phyloP scores from a whole-genome alignment of 129 eudicot genomes.

The Erigeron canadensis region DNA sequence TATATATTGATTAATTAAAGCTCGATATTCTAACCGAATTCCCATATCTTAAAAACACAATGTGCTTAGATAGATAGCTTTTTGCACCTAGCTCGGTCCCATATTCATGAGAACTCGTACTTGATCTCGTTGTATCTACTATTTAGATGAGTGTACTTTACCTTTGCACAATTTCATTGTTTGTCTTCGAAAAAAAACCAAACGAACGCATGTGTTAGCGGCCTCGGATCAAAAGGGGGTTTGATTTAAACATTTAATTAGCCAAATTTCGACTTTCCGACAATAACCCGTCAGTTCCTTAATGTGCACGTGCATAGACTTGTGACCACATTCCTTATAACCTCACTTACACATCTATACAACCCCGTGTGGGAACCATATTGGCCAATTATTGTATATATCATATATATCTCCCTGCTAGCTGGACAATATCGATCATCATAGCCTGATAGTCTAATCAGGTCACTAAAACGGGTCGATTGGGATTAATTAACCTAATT shows the following conservation, averaged over 20 bases:
- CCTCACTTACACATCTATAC: background rate
- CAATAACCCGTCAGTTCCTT: slow-evolving; percentile 15
- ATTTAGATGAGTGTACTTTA: no score
- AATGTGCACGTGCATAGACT: slow-evolving; percentile 29
- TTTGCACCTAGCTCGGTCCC: background rate
- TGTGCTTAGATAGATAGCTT: background rate
- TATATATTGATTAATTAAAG: no score
- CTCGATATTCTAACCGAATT: no score
- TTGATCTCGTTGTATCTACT: no score
- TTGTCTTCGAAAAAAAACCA: background rate
- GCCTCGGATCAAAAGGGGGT: background rate
- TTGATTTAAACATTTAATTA: no score
- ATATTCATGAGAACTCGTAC: background rate
- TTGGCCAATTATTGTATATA: slow-evolving; percentile 7
- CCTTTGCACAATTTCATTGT: background rate
- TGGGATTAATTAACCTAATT: no score
- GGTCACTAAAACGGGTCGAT: no score
- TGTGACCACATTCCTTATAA: slow-evolving; percentile 20
- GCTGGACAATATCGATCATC: background rate
- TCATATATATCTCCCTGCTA: background rate
- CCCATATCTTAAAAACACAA: no score
- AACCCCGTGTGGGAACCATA: slow-evolving; percentile 12
- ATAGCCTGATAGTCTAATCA: no score
- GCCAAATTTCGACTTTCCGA: background rate
- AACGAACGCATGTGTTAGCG: slow-evolving; percentile 1